These are phyloP conservation scores for Penicillium steckii DNA, from an alignment of 495 filamentous ascomycete genomes.

Conservation along the genomic window DNA sequence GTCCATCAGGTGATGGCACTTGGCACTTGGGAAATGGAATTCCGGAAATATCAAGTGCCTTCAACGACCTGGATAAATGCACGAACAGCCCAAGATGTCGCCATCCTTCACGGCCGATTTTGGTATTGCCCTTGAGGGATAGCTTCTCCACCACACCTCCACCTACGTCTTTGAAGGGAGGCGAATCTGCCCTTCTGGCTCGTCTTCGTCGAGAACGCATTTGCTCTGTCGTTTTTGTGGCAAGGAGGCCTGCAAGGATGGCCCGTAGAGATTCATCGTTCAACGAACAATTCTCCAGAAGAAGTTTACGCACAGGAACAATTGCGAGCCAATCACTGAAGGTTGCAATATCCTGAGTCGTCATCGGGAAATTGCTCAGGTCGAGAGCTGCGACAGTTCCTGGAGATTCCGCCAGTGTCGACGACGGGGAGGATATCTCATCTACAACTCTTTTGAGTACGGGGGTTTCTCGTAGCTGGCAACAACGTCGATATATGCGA, in stretches of 20 bases:
- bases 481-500: conserved; percentile 91
- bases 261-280: conserved; percentile 83
- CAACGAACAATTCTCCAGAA: conserved; percentile 82
- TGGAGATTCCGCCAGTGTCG: conserved; percentile 55
- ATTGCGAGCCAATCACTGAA: conserved; percentile 92
- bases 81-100: conserved; percentile 86
- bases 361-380: conserved; percentile 79
- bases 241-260: conserved; percentile 81
- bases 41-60: conserved; percentile 81
- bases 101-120: conserved; percentile 86
- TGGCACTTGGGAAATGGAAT: conserved; percentile 68
- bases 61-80: conserved; percentile 82
- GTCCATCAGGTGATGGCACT: conserved; percentile 15
- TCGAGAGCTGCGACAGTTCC: conserved; percentile 80
- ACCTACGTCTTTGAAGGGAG: conserved; percentile 36
- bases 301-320: conserved; percentile 81
- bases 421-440: conserved; percentile 71
- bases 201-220: conserved; percentile 46
- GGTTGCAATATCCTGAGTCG: conserved; percentile 76
- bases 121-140: conserved; percentile 83
- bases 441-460: conserved; percentile 86
- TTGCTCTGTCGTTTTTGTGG: conserved; percentile 66
- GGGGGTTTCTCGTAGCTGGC: conserved; percentile 86
- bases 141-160: conserved; percentile 81
- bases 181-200: conserved; percentile 22